Evolutionary conservation across 768 basidiomycete species (phyloP).

Genomic region (Astraeus odoratus): DNA sequence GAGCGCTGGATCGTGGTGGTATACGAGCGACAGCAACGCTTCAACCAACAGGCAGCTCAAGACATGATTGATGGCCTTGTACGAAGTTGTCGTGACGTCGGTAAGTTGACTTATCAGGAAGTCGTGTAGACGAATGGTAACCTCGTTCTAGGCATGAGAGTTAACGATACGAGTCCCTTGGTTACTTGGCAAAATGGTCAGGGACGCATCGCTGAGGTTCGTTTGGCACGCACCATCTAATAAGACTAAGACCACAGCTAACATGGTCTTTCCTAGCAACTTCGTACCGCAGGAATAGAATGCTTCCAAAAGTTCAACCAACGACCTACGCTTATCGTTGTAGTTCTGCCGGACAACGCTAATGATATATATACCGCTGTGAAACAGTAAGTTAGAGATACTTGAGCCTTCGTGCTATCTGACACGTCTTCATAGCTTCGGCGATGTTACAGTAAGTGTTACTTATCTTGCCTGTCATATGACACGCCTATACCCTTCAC

Average conservation of each 20-base stretch:
- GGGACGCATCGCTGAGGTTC: conserved; percentile 42
- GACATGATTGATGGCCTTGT: conserved; percentile 53
- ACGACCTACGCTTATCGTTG: conserved; percentile 54
- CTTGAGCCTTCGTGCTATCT: conserved; percentile 1
- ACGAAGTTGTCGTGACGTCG: conserved; percentile 45
- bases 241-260: neutral
- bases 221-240: conserved; percentile 3
- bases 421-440: conserved; percentile 44
- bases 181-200: conserved; percentile 55
- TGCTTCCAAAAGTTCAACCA: conserved; percentile 33
- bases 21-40: conserved; percentile 57
- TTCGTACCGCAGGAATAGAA: conserved; percentile 45
- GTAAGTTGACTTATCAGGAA: conserved; percentile 34
- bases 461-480: neutral
- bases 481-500: conserved; percentile 1
- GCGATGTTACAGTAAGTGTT: conserved; percentile 49
- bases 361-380: conserved; percentile 72
- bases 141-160: conserved; percentile 45
- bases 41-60: conserved; percentile 38
- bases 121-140: neutral
- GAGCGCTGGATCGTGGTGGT: conserved; percentile 57
- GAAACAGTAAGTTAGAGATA: conserved; percentile 57
- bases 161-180: conserved; percentile 38
- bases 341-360: conserved; percentile 65
- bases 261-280: conserved; percentile 28